phyloP scores from a whole-genome alignment of 2,329 filamentous ascomycete genomes.

The Fusarium poae region DNA sequence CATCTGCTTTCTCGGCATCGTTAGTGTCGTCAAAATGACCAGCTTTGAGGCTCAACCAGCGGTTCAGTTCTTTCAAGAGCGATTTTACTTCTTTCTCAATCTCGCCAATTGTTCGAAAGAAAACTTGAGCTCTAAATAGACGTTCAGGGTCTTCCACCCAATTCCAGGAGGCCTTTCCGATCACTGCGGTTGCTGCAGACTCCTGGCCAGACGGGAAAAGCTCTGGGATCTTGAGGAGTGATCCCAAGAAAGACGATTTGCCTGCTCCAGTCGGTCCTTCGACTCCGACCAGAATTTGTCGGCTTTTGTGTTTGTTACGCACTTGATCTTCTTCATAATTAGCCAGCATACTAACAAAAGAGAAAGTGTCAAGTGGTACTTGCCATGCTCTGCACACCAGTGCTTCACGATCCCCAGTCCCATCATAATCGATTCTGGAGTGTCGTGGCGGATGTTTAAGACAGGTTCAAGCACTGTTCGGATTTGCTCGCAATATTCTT shows the following conservation, averaged over 20 bases:
- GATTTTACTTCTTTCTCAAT: slow-evolving; percentile 31
- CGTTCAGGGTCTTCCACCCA: slow-evolving; percentile 20
- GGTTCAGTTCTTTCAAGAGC: slow-evolving; percentile 35
- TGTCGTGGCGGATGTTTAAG: background rate
- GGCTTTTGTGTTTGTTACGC: background rate
- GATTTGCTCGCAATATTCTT: background rate
- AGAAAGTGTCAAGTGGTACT: background rate
- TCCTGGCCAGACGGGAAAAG: slow-evolving; percentile 51
- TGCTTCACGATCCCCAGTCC: slow-evolving; percentile 6
- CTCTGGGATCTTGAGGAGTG: slow-evolving; percentile 28
- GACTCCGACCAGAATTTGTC: slow-evolving; percentile 23
- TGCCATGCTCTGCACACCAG: slow-evolving; percentile 13
- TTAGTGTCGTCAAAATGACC: slow-evolving; percentile 11
- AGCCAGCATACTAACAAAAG: background rate
- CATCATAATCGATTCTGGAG: background rate
- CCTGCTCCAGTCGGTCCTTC: slow-evolving; percentile 37
- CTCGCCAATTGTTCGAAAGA: slow-evolving; percentile 31
- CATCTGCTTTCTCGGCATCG: slow-evolving; percentile 26
- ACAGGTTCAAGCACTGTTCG: background rate
- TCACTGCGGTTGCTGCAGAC: slow-evolving; percentile 48
- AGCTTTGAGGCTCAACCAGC: background rate
- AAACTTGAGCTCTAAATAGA: slow-evolving; percentile 42
- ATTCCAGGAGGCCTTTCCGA: slow-evolving; percentile 49
- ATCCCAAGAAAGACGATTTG: slow-evolving; percentile 26
- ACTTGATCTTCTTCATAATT: background rate